Conservation (phyloP, 306 rosid genomes). For the Morella rubra region DNA sequence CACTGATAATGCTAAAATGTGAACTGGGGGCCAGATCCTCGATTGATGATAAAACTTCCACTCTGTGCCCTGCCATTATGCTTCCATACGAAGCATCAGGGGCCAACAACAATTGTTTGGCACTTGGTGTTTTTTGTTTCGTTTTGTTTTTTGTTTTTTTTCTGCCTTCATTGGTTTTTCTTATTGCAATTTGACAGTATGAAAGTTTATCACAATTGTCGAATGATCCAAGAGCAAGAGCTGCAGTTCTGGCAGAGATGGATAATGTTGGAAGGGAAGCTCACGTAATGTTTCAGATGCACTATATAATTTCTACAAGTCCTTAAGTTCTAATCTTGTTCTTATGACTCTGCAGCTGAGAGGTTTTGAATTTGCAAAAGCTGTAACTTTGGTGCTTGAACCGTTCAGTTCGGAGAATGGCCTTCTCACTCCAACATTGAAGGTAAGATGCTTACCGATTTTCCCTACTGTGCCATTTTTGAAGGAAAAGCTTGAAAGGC, state of each 20-base stretch:
- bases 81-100: not conserved
- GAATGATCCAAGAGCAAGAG: constrained; percentile 75
- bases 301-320: not conserved
- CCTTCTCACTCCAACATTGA: constrained; percentile 88
- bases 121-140: no score
- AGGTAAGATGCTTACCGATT: constrained; percentile 49
- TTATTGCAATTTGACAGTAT: constrained; percentile 43
- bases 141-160: not conserved
- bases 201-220: constrained; percentile 64
- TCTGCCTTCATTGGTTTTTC: constrained; percentile 4
- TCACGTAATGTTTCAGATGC: constrained; percentile 42
- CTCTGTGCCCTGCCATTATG: not conserved
- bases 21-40: not conserved
- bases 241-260: constrained; percentile 85
- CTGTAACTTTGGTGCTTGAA: constrained; percentile 69
- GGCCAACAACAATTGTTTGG: not conserved
- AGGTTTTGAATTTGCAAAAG: constrained; percentile 92
- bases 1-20: no score
- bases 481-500: no score
- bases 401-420: constrained; percentile 88
- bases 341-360: constrained; percentile 55
- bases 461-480: not conserved
- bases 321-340: not conserved
- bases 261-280: constrained; percentile 84
- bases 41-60: not conserved